Evolutionary conservation across 192 early-diverging fungal species (phyloP).

Genomic region (Diversispora epigaea): DNA sequence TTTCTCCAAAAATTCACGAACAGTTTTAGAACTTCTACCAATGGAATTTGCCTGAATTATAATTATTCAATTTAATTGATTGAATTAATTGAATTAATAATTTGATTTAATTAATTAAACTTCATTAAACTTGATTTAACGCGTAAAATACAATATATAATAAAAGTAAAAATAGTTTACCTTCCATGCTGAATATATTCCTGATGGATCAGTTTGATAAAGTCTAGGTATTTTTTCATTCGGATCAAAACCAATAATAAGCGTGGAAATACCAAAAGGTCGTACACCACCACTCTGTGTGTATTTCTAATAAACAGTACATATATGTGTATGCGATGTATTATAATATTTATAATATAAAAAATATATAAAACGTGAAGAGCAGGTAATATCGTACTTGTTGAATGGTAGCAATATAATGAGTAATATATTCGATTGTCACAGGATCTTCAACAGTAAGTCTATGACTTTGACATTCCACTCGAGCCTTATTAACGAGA

Average conservation of each 20-base stretch:
- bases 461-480: constrained; percentile 97
- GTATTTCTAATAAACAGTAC: constrained; percentile 68
- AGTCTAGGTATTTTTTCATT: constrained; percentile 84
- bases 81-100: no score
- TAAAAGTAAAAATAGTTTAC: no score
- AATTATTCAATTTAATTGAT: no score
- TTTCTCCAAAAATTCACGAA: constrained; percentile 98
- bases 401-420: constrained; percentile 94
- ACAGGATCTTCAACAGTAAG: constrained; percentile 97
- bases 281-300: constrained; percentile 98
- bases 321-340: no score
- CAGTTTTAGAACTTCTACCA: constrained; percentile 94
- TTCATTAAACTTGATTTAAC: no score
- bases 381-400: constrained; percentile 58
- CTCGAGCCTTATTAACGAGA: constrained; percentile 92
- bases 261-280: constrained; percentile 97
- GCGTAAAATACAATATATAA: neutral
- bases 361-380: neutral
- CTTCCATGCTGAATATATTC: constrained; percentile 98
- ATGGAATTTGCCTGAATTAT: constrained; percentile 81
- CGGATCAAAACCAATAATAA: constrained; percentile 91
- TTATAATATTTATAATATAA: no score
- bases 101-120: neutral
- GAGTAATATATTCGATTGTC: constrained; percentile 96
- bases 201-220: constrained; percentile 98